A percentile compares a stretch with the other conserved stretches of the same genome.
Conservation (phyloP, 805 yeast species). For the Saccharomyces mikatae region DNA sequence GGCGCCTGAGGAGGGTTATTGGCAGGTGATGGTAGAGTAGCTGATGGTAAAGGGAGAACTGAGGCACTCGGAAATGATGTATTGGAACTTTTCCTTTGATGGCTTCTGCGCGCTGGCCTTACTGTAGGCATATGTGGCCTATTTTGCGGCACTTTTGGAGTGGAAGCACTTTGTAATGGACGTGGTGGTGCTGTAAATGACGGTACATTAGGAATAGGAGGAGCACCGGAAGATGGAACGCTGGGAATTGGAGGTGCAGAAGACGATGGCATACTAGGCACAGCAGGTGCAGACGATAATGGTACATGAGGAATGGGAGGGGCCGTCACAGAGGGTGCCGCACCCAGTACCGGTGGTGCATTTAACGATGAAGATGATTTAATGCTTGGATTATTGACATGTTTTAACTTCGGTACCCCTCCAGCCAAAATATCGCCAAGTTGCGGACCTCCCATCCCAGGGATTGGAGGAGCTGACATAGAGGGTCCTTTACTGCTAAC, state of each 20-base stretch:
- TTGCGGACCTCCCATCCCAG: conserved; percentile 29
- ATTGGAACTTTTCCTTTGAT: conserved; percentile 6
- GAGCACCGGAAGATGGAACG: conserved; percentile 4
- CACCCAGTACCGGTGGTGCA: conserved; percentile 12
- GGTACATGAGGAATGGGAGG: conserved; percentile 7
- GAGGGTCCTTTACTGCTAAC: background rate
- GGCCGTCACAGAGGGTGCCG: conserved; percentile 6
- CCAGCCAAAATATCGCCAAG: conserved; percentile 43
- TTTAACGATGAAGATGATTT: background rate
- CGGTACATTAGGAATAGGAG: conserved; percentile 1
- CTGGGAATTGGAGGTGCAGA: background rate
- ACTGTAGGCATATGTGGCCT: conserved; percentile 16
- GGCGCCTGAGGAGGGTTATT: conserved; percentile 14
- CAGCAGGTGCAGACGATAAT: conserved; percentile 1
- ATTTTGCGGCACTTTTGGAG: conserved; percentile 1
- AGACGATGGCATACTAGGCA: background rate
- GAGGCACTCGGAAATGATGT: conserved; percentile 9
- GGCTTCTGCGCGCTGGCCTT: conserved; percentile 14
- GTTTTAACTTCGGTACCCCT: conserved; percentile 67
- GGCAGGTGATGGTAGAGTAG: background rate
- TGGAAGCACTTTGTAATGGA: background rate
- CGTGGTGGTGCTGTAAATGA: conserved; percentile 3
- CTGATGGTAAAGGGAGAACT: conserved; percentile 14
- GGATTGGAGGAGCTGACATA: conserved; percentile 23
- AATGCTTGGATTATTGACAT: conserved; percentile 26